phyloP scores from a whole-genome alignment of 2,329 filamentous ascomycete species.

The Blastomyces percursus region DNA sequence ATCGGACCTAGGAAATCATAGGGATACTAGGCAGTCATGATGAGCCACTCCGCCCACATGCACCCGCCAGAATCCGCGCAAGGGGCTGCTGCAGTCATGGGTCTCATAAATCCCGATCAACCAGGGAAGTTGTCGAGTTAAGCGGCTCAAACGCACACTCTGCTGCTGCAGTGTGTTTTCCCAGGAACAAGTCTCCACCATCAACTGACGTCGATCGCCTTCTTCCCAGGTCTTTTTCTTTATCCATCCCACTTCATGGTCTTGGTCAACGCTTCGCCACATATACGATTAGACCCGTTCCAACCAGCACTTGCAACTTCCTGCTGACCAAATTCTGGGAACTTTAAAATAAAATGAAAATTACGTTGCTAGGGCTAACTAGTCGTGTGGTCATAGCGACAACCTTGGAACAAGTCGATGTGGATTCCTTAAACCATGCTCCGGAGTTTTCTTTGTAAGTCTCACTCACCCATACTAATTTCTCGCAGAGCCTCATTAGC shows the following conservation, averaged over 20 bases:
- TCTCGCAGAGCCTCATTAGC: slow-evolving; percentile 1
- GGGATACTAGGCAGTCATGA: neutral
- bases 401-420: neutral
- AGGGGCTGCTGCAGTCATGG: neutral
- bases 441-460: neutral
- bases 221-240: neutral
- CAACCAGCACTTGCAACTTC: neutral
- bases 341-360: neutral
- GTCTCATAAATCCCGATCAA: neutral
- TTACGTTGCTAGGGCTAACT: neutral
- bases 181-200: neutral
- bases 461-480: neutral
- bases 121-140: neutral
- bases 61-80: neutral
- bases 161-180: neutral
- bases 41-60: neutral
- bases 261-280: slow-evolving; percentile 1
- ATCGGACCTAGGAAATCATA: neutral
- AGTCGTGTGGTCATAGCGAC: neutral
- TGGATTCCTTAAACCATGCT: neutral
- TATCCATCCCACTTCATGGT: neutral
- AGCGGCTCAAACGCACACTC: neutral
- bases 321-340: too few species aligned
- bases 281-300: too few species aligned
- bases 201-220: neutral